These are phyloP conservation scores for Cladophialophora psammophila DNA, from an alignment of 2,329 filamentous ascomycete species.

Conservation along the genomic window DNA sequence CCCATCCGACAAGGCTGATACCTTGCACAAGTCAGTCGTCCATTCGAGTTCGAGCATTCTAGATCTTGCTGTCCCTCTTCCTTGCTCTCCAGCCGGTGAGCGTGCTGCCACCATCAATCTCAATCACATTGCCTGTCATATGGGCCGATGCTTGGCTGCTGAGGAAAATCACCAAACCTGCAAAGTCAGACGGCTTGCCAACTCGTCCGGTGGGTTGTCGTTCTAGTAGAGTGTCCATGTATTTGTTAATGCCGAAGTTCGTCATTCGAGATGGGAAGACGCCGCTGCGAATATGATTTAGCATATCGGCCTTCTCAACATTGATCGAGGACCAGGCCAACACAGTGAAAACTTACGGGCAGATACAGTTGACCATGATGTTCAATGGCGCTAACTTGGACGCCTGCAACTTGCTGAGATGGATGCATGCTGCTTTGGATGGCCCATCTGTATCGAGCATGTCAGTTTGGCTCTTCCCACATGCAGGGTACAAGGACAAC, in stretches of 20 bases:
- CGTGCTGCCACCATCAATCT: conserved; percentile 57
- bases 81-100: conserved; percentile 52
- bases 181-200: conserved; percentile 58
- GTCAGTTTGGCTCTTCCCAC: conserved; percentile 13
- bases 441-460: conserved; percentile 51
- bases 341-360: conserved; percentile 40
- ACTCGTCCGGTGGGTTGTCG: conserved; percentile 57
- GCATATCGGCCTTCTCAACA: not conserved
- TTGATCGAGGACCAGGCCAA: not conserved
- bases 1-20: not conserved
- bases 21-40: not conserved
- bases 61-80: conserved; percentile 40
- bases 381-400: conserved; percentile 60
- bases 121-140: conserved; percentile 55
- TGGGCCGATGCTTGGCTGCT: conserved; percentile 52
- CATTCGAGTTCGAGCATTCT: not conserved
- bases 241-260: conserved; percentile 60
- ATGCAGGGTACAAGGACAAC: conserved; percentile 15
- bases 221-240: conserved; percentile 55
- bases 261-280: conserved; percentile 63
- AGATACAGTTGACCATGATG: conserved; percentile 59
- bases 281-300: conserved; percentile 49
- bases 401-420: conserved; percentile 60
- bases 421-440: conserved; percentile 62
- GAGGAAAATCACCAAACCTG: conserved; percentile 55